phyloP scores from a whole-genome alignment of 352 stramenopile genomes.

The Discostella stelligera region DNA sequence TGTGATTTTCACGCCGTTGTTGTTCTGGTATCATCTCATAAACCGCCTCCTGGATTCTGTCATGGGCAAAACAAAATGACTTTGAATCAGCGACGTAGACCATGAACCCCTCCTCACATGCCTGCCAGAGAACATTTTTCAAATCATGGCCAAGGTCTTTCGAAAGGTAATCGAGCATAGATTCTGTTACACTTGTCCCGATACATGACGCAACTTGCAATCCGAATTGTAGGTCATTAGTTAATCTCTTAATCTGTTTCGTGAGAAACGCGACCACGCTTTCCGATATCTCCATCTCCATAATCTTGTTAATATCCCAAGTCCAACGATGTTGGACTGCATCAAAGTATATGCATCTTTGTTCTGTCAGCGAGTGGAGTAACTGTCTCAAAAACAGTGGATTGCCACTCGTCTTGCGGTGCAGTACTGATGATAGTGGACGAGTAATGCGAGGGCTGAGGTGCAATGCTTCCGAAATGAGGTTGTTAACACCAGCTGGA shows the following conservation, averaged over 20 bases:
- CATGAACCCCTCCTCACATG: conserved; percentile 22
- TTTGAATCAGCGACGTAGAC: neutral
- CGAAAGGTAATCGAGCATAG: conserved; percentile 35
- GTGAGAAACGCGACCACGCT: conserved; percentile 34
- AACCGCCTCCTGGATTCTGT: conserved; percentile 47
- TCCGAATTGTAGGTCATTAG: conserved; percentile 24
- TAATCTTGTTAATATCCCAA: conserved; percentile 37
- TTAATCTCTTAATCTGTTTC: conserved; percentile 33
- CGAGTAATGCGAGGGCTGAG: conserved; percentile 36
- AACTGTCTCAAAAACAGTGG: conserved; percentile 30
- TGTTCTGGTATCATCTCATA: conserved; percentile 28
- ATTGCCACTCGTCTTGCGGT: conserved; percentile 40
- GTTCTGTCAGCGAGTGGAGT: conserved; percentile 14
- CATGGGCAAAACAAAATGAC: conserved; percentile 36
- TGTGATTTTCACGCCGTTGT: conserved; percentile 26
- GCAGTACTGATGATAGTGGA: conserved; percentile 29
- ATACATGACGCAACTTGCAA: conserved; percentile 40
- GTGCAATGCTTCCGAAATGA: conserved; percentile 38
- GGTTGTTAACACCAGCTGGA: conserved; percentile 26
- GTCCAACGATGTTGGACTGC: conserved; percentile 16
- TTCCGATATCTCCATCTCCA: conserved; percentile 35
- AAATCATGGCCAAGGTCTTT: conserved; percentile 20
- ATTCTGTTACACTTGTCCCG: conserved; percentile 21
- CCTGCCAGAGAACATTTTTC: conserved; percentile 8
- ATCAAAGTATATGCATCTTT: conserved; percentile 28